Percentiles rank a stretch among this genome's conserved stretches.
phyloP scores from a whole-genome alignment of 208 protist species.

The Lotmaria passim region DNA sequence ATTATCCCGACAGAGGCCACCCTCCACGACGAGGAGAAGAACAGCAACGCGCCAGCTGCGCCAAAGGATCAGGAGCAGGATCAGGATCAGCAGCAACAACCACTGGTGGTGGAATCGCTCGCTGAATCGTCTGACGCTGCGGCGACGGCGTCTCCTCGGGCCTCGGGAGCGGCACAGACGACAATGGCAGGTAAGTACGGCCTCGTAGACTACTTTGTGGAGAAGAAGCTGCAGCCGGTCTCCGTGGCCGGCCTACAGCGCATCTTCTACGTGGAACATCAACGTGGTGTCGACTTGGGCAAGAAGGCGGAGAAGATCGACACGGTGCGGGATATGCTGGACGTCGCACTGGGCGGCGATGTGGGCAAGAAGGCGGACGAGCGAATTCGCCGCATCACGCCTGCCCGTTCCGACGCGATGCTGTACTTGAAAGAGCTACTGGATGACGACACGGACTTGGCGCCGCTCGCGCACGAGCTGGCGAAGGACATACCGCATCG shows the following conservation, averaged over 20 bases:
- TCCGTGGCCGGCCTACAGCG: constrained; percentile 83
- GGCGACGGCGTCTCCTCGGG: background rate
- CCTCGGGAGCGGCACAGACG: constrained; percentile 7
- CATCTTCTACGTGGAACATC: constrained; percentile 79
- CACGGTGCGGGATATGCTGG: constrained; percentile 80
- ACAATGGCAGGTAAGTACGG: constrained; percentile 87
- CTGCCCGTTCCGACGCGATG: constrained; percentile 58
- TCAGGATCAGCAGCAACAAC: background rate
- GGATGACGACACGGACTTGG: constrained; percentile 87
- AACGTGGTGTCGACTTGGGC: constrained; percentile 85
- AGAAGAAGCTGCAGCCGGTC: constrained; percentile 78
- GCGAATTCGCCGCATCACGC: constrained; percentile 73
- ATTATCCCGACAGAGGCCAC: constrained; percentile 47
- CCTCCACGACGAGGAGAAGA: constrained; percentile 2
- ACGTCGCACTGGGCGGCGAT: constrained; percentile 81
- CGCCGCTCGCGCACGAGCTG: constrained; percentile 63
- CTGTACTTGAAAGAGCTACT: constrained; percentile 87
- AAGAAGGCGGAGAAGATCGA: constrained; percentile 85
- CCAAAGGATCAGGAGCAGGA: constrained; percentile 19
- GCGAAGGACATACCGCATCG: constrained; percentile 68
- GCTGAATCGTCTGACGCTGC: background rate
- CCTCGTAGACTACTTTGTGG: constrained; percentile 82
- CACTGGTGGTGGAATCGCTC: constrained; percentile 13
- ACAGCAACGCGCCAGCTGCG: constrained; percentile 11
- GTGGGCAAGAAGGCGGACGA: constrained; percentile 75